Conservation (phyloP, 768 basidiomycete species). For the Podaxis sp. region DNA sequence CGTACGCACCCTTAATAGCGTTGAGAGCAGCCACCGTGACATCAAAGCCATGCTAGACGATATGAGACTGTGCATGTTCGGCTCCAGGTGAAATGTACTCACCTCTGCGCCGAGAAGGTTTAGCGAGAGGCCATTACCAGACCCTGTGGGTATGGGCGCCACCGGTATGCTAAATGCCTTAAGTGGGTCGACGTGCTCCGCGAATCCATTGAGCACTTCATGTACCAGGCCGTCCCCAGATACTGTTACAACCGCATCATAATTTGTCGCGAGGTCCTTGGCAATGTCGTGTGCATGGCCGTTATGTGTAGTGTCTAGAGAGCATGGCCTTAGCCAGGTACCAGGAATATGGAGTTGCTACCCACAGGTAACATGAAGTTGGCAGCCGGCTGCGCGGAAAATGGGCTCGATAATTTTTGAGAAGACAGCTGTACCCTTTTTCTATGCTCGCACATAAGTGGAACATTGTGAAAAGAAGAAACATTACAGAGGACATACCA, state of each 20-base stretch:
- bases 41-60: constrained; percentile 62
- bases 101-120: constrained; percentile 74
- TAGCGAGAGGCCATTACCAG: constrained; percentile 74
- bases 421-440: constrained; percentile 58
- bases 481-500: constrained; percentile 41
- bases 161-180: constrained; percentile 69
- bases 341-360: constrained; percentile 9
- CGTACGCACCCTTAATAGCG: constrained; percentile 67
- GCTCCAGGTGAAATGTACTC: constrained; percentile 16
- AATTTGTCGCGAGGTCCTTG: constrained; percentile 53
- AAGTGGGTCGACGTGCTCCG: constrained; percentile 56
- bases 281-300: constrained; percentile 71
- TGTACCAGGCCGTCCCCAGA: constrained; percentile 87
- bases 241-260: constrained; percentile 71
- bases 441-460: constrained; percentile 37
- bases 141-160: constrained; percentile 79
- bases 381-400: constrained; percentile 63
- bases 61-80: neutral
- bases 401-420: constrained; percentile 67
- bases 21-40: constrained; percentile 74
- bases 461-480: constrained; percentile 6
- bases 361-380: constrained; percentile 63
- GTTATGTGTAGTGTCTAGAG: constrained; percentile 57
- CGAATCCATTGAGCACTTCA: constrained; percentile 83
- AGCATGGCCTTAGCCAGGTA: neutral